phyloP scores from a whole-genome alignment of 805 yeast species.

The Candida pseudofarinosa region DNA sequence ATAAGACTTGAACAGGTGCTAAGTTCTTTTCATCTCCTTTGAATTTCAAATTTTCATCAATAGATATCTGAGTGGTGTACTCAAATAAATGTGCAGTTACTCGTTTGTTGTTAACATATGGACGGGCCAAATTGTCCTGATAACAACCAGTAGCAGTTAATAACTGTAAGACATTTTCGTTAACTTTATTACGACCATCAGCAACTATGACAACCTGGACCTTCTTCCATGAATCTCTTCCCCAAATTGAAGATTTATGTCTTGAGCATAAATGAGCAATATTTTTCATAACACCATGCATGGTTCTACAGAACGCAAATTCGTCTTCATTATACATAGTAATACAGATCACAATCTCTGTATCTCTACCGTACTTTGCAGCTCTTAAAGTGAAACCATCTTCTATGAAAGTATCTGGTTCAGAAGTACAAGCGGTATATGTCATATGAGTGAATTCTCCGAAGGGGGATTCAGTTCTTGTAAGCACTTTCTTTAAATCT shows the following conservation, averaged over 20 bases:
- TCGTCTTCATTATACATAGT: slow-evolving; percentile 99
- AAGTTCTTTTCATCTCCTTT: slow-evolving; percentile 86
- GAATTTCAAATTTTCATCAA: slow-evolving; percentile 84
- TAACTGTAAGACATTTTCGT: slow-evolving; percentile 79
- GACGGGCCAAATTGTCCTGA: slow-evolving; percentile 96
- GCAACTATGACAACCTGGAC: slow-evolving; percentile 87
- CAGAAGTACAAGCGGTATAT: slow-evolving; percentile 93
- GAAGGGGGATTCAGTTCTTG: slow-evolving; percentile 68
- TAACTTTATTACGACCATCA: slow-evolving; percentile 90
- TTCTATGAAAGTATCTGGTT: slow-evolving; percentile 77
- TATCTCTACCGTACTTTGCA: slow-evolving; percentile 82
- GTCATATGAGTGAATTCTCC: slow-evolving; percentile 96
- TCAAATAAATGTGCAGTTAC: slow-evolving; percentile 95
- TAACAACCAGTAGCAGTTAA: slow-evolving; percentile 94
- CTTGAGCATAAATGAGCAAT: slow-evolving; percentile 83
- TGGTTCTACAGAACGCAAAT: slow-evolving; percentile 80
- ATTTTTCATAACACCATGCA: slow-evolving; percentile 92
- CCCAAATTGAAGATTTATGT: slow-evolving; percentile 85
- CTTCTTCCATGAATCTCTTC: slow-evolving; percentile 95
- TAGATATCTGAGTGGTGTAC: slow-evolving; percentile 91
- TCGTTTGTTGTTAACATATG: slow-evolving; percentile 83
- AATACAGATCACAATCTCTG: slow-evolving; percentile 85
- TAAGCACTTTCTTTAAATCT: slow-evolving; percentile 77
- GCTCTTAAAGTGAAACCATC: slow-evolving; percentile 86
- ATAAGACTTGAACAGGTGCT: slow-evolving; percentile 91